Evolutionary conservation across 805 yeast genomes (phyloP).

Genomic region (Nadsonia fulvescens): DNA sequence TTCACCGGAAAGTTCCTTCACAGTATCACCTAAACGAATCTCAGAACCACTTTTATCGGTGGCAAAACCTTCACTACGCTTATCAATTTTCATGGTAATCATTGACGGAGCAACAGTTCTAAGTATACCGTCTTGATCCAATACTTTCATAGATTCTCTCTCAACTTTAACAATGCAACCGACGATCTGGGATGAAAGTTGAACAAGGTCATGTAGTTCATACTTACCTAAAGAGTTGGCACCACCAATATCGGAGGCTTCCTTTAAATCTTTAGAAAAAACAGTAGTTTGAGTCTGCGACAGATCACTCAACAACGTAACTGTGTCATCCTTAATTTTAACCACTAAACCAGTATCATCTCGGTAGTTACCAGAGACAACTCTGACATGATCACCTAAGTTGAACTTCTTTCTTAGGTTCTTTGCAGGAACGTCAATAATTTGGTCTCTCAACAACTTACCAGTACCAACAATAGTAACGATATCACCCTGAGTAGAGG

Average conservation of each 20-base stretch:
- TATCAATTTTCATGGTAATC: slow-evolving; percentile 61
- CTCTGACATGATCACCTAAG: slow-evolving; percentile 91
- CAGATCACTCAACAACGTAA: slow-evolving; percentile 77
- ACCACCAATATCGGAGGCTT: slow-evolving; percentile 75
- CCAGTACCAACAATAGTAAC: slow-evolving; percentile 31
- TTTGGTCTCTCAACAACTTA: slow-evolving; percentile 32
- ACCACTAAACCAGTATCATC: slow-evolving; percentile 95
- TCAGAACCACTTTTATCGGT: slow-evolving; percentile 77
- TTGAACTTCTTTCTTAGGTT: slow-evolving; percentile 71
- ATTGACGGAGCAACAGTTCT: slow-evolving; percentile 58
- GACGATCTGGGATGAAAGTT: slow-evolving; percentile 65
- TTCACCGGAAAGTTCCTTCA: slow-evolving; percentile 70
- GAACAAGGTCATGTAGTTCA: slow-evolving; percentile 78
- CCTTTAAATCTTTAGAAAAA: slow-evolving; percentile 76
- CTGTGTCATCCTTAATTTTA: slow-evolving; percentile 63
- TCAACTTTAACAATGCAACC: slow-evolving; percentile 87
- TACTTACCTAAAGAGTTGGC: slow-evolving; percentile 59
- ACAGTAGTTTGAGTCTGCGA: slow-evolving; percentile 79
- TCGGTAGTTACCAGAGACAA: slow-evolving; percentile 73
- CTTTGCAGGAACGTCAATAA: slow-evolving; percentile 64
- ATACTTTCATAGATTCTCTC: slow-evolving; percentile 63
- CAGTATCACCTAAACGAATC: slow-evolving; percentile 78
- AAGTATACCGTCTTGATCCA: slow-evolving; percentile 67
- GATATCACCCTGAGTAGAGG: slow-evolving; percentile 47
- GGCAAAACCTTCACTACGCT: slow-evolving; percentile 37